Evolutionary conservation across 2,329 filamentous ascomycete genomes (phyloP).

Genomic region (Corinectria fuckeliana): DNA sequence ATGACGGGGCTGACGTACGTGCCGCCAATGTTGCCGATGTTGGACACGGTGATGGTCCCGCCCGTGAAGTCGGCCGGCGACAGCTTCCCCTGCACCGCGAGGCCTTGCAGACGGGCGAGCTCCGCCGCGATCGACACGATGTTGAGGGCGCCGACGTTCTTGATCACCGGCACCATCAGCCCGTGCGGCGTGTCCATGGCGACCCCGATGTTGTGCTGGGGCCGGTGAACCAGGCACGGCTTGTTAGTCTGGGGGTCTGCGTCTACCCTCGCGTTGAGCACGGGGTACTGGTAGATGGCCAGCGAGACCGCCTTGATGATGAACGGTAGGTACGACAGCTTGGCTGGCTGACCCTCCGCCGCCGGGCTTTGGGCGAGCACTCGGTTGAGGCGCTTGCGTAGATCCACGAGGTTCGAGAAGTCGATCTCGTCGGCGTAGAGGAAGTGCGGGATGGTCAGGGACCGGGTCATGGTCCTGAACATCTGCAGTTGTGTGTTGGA

Average conservation of each 20-base stretch:
- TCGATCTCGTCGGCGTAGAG: slow-evolving; percentile 91
- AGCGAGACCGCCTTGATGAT: slow-evolving; percentile 95
- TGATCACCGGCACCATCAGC: slow-evolving; percentile 90
- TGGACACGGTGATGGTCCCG: slow-evolving; percentile 94
- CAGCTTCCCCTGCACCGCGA: slow-evolving; percentile 78
- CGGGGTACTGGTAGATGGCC: slow-evolving; percentile 79
- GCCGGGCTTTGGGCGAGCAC: slow-evolving; percentile 52
- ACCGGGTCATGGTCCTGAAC: slow-evolving; percentile 98
- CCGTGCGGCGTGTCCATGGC: slow-evolving; percentile 93
- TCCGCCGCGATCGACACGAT: slow-evolving; percentile 81
- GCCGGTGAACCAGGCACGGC: slow-evolving; percentile 78
- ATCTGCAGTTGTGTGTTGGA: slow-evolving; percentile 86
- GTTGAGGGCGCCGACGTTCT: slow-evolving; percentile 78
- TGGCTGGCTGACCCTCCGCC: slow-evolving; percentile 60
- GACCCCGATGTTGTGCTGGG: slow-evolving; percentile 91
- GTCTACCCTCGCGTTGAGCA: slow-evolving; percentile 88
- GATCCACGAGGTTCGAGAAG: slow-evolving; percentile 73
- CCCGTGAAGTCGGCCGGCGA: slow-evolving; percentile 77
- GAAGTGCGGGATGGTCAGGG: slow-evolving; percentile 91
- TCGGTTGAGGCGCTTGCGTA: slow-evolving; percentile 78
- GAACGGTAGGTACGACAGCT: slow-evolving; percentile 91
- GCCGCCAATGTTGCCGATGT: slow-evolving; percentile 94
- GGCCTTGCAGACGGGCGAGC: slow-evolving; percentile 73
- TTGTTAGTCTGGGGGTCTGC: slow-evolving; percentile 60
- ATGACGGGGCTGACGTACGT: slow-evolving; percentile 92